Base-by-base conservation (phyloP, 352 stramenopile species). In the Globisporangium acanthophoron region DNA sequence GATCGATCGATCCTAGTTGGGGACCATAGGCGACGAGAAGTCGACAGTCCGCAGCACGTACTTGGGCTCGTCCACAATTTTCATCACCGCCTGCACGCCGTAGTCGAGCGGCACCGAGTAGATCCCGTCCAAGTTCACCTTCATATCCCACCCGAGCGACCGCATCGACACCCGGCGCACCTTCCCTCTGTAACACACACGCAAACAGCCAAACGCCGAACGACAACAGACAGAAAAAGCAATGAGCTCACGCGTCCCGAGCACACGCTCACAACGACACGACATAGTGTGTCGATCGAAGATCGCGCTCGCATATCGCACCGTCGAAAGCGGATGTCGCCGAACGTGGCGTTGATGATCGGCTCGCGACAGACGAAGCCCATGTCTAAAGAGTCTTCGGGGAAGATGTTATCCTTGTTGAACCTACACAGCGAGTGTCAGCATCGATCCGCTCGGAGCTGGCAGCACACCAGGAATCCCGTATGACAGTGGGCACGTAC, bases 341-440 rank as follows among this genome's bases (percentile, higher is more conserved):
- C 85, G 61, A 95, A 95, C 31, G 85, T 95, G 56, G 83, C 83
- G 73, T 95, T 95, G 74, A 95, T 93, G 59, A 95, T 95, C 18
- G 85, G 85, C 49, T 95, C 85, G 48, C 85, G 85, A 5, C 92
- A 81, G 35, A 95, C 73, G 64, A 88, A 95, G 48, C 85, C 85
- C 83, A 95, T 89, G 62, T 95, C 85, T 9, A 88, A 65, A 39
- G 83, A 92, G 56, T 91, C 80, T 59, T 93, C 85, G 0, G 81
- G 56, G 40, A 92, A 95, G 44, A 91, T 83, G 37, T 90, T 92
- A 35, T 89, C 73, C 51, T 90, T 90, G 64, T 95, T 95, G 58
- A 95, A 89, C 48, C 85, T 94, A 8, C 35, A 40, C 12, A 54
- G 41, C 41, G 16, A 24, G 9, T 15, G n/a, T 8, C 33, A 29